phyloP scores from a whole-genome alignment of 2,329 filamentous ascomycete species.

The Cordyceps tenuipes region DNA sequence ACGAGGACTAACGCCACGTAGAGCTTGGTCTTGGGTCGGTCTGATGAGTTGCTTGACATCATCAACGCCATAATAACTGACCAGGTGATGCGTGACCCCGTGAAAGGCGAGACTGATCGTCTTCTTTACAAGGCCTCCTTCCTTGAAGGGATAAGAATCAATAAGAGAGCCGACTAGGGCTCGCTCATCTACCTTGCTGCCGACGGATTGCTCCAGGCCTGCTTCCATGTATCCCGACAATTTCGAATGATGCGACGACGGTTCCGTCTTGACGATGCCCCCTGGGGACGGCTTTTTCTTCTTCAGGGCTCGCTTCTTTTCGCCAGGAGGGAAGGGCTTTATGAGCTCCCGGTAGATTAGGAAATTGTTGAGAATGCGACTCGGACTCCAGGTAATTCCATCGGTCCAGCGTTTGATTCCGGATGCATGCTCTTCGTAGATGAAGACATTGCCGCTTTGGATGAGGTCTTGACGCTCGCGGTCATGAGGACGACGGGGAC shows the following conservation, averaged over 20 bases:
- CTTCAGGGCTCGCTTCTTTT: constrained; percentile 79
- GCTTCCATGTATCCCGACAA: constrained; percentile 10
- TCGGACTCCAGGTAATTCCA: constrained; percentile 84
- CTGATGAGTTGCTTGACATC: constrained; percentile 56
- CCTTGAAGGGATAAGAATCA: constrained; percentile 85
- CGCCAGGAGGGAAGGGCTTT: constrained; percentile 67
- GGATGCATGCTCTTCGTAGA: constrained; percentile 85
- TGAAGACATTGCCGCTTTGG: constrained; percentile 76
- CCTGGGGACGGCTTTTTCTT: constrained; percentile 41
- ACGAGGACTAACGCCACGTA: constrained; percentile 42
- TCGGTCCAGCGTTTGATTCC: constrained; percentile 95
- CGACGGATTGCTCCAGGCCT: constrained; percentile 13
- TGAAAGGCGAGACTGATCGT: constrained; percentile 74
- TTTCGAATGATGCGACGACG: constrained; percentile 20
- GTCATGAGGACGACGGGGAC: constrained; percentile 78
- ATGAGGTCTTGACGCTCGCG: constrained; percentile 71
- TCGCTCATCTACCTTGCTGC: constrained; percentile 26
- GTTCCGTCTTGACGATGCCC: constrained; percentile 30
- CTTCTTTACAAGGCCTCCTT: constrained; percentile 79
- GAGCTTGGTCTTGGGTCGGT: constrained; percentile 42
- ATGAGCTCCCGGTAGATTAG: constrained; percentile 78
- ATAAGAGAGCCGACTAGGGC: constrained; percentile 69
- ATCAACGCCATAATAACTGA: constrained; percentile 79
- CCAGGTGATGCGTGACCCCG: constrained; percentile 72
- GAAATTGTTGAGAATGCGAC: constrained; percentile 75